phyloP scores from a whole-genome alignment of 2,329 filamentous ascomycete genomes.

The Colletotrichum sansevieriae region DNA sequence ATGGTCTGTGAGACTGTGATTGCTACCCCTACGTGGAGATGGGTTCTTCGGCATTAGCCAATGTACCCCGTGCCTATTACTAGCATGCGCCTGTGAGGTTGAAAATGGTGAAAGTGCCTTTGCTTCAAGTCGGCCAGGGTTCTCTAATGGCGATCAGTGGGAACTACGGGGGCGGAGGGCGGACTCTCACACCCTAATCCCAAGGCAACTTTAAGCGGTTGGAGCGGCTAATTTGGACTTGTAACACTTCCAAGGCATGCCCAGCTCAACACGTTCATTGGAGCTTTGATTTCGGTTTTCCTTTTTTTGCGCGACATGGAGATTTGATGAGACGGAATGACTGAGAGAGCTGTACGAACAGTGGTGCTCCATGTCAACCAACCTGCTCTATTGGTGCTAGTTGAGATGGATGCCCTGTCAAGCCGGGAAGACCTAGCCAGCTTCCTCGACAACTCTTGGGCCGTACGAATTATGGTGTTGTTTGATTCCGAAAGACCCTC shows the following conservation, averaged over 20 bases:
- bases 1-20: neutral
- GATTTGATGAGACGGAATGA: neutral
- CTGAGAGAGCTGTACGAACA: neutral
- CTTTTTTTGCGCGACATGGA: constrained; percentile 1
- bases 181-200: neutral
- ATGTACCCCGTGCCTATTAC: neutral
- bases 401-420: constrained; percentile 13
- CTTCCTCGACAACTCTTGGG: neutral
- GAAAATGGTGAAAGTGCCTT: neutral
- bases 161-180: neutral
- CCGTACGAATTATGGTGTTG: constrained; percentile 21
- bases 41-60: constrained; percentile 6
- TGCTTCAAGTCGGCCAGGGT: constrained; percentile 6
- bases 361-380: neutral
- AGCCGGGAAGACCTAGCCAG: constrained; percentile 9
- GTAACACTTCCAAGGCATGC: constrained; percentile 38
- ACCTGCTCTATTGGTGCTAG: neutral
- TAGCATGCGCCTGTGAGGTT: neutral
- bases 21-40: neutral
- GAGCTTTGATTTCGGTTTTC: constrained; percentile 18
- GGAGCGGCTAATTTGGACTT: constrained; percentile 42
- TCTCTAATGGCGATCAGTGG: constrained; percentile 2
- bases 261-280: constrained; percentile 29
- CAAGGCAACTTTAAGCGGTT: constrained; percentile 40
- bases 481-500: neutral